These are phyloP conservation scores for Silybum marianum DNA, from an alignment of 129 eudicot species.

Conservation along the genomic window DNA sequence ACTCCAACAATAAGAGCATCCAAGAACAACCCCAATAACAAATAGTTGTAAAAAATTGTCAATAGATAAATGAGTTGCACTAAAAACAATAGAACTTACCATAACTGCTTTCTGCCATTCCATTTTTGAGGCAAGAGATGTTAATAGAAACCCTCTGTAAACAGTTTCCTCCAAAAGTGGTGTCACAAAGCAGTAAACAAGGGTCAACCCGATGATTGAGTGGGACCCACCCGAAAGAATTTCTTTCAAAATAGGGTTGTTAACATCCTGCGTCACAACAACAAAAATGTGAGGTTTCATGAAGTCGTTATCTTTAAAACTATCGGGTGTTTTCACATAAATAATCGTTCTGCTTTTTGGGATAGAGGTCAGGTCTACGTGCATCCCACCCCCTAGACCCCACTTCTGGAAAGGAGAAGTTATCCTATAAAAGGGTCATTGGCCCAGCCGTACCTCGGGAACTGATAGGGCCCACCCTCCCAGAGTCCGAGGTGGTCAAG, in stretches of 20 bases:
- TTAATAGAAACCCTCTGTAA: slow-evolving; percentile 74
- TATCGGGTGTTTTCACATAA: too few relatives aligned
- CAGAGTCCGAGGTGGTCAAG: too few relatives aligned
- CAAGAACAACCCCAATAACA: slow-evolving; percentile 74
- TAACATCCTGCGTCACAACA: slow-evolving; percentile 57
- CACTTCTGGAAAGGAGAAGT: too few relatives aligned
- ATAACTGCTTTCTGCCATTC: slow-evolving; percentile 75
- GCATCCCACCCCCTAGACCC: too few relatives aligned
- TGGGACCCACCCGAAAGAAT: slow-evolving; percentile 59
- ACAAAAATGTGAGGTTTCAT: background rate
- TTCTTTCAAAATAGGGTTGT: slow-evolving; percentile 71
- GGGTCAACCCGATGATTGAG: slow-evolving; percentile 46
- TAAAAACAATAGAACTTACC: slow-evolving; percentile 66
- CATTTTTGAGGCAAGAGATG: slow-evolving; percentile 65
- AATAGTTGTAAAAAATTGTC: slow-evolving; percentile 67
- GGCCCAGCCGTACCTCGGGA: too few relatives aligned
- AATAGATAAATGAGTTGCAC: slow-evolving; percentile 76
- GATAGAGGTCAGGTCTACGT: too few relatives aligned
- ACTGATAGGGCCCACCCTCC: too few relatives aligned
- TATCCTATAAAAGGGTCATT: too few relatives aligned
- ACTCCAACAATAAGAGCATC: slow-evolving; percentile 89
- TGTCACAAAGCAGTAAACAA: slow-evolving; percentile 64
- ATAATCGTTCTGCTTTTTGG: too few relatives aligned
- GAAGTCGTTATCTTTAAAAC: too few relatives aligned
- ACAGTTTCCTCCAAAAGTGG: slow-evolving; percentile 86